These are phyloP conservation scores for Pseudogymnoascus verrucosus DNA, from an alignment of 2,329 filamentous ascomycete genomes.

Conservation along the genomic window DNA sequence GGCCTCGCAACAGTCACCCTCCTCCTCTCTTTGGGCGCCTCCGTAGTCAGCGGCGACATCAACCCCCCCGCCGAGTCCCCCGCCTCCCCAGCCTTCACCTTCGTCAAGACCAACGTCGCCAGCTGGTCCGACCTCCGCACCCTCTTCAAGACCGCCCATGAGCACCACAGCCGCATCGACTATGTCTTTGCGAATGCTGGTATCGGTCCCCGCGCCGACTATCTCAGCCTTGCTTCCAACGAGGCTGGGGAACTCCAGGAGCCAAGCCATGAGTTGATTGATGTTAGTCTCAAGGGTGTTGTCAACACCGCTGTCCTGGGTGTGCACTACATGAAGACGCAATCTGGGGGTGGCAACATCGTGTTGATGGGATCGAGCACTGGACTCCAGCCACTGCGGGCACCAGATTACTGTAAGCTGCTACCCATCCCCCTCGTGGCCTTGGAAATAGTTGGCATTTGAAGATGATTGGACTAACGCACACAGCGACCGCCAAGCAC, in stretches of 20 bases:
- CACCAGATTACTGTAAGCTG: slow-evolving; percentile 41
- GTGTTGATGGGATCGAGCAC: slow-evolving; percentile 46
- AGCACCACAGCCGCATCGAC: slow-evolving; percentile 21
- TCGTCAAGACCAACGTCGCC: slow-evolving; percentile 30
- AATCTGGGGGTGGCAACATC: slow-evolving; percentile 41
- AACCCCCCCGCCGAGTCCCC: slow-evolving; percentile 31
- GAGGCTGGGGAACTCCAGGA: slow-evolving; percentile 41
- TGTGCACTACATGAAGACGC: slow-evolving; percentile 42
- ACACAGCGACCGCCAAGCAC: slow-evolving; percentile 43
- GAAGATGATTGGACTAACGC: not conserved
- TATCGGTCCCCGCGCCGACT: slow-evolving; percentile 38
- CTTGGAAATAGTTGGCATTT: not conserved
- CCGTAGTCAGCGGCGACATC: slow-evolving; percentile 47
- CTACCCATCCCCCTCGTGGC: not conserved
- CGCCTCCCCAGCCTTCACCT: slow-evolving; percentile 28
- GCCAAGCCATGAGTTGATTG: slow-evolving; percentile 35
- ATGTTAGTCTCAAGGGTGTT: slow-evolving; percentile 42
- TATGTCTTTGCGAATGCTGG: slow-evolving; percentile 42
- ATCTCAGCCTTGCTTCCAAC: slow-evolving; percentile 39
- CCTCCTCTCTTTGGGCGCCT: slow-evolving; percentile 44
- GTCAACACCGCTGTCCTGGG: slow-evolving; percentile 43
- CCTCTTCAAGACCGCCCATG: slow-evolving; percentile 43
- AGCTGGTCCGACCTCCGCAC: slow-evolving; percentile 41
- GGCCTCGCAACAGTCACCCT: slow-evolving; percentile 47
- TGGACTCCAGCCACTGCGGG: slow-evolving; percentile 41